Percentiles rank a stretch among this genome's conserved stretches.
phyloP scores from a whole-genome alignment of 2,329 filamentous ascomycete genomes.

The Ramularia endophylla region DNA sequence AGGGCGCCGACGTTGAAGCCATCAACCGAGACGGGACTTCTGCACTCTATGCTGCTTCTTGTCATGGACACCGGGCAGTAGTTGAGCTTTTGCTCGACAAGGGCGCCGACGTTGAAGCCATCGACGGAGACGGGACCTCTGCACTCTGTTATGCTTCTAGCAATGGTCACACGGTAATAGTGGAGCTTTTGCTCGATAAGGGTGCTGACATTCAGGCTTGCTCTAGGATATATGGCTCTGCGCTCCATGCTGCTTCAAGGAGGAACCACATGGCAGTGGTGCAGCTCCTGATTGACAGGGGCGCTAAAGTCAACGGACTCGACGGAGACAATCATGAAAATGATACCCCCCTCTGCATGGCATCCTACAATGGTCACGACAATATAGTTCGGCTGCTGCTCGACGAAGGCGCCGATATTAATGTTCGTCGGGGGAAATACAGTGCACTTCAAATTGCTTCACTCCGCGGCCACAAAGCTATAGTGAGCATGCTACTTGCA shows the following conservation, averaged over 20 bases:
- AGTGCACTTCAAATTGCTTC: constrained; percentile 4
- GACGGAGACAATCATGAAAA: neutral
- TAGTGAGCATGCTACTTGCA: constrained; percentile 9
- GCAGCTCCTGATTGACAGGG: neutral
- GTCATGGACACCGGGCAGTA: neutral
- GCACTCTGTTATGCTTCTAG: constrained; percentile 17
- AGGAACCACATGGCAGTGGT: constrained; percentile 1
- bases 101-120: constrained; percentile 13
- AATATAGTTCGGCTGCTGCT: constrained; percentile 11
- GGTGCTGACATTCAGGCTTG: constrained; percentile 19
- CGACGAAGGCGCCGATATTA: constrained; percentile 16
- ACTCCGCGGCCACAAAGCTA: neutral
- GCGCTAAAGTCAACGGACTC: constrained; percentile 7
- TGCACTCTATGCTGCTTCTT: neutral
- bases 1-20: constrained; percentile 2
- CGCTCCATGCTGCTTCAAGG: constrained; percentile 11
- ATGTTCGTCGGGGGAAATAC: constrained; percentile 3
- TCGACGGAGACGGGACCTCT: constrained; percentile 12
- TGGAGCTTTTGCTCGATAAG: constrained; percentile 12
- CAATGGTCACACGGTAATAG: constrained; percentile 12
- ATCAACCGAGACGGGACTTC: neutral
- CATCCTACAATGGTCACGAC: constrained; percentile 7
- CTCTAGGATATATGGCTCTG: constrained; percentile 12
- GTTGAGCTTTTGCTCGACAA: constrained; percentile 8
- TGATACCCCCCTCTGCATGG: constrained; percentile 9